These are phyloP conservation scores for Nakaseomyces delphensis DNA, from an alignment of 1,139 yeast genomes.

Conservation along the genomic window DNA sequence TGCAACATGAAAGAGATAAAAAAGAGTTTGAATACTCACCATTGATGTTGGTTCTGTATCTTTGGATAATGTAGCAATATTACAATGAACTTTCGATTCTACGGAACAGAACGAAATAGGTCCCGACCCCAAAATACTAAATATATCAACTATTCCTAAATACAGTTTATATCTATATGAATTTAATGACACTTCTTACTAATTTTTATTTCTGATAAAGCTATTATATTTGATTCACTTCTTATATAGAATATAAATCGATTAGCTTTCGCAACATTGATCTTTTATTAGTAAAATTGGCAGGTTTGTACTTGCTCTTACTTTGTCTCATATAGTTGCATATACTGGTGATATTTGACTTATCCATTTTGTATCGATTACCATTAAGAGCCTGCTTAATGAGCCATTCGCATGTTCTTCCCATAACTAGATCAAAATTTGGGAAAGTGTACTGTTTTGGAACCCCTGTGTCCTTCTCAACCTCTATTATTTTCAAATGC, in stretches of 20 bases:
- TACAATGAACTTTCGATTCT: background rate
- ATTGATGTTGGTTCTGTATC: background rate
- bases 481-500: conserved; percentile 51
- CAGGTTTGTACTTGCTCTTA: conserved; percentile 7
- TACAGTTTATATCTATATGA: background rate
- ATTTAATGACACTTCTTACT: background rate
- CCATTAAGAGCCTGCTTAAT: conserved; percentile 4
- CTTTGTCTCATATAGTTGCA: conserved; percentile 4
- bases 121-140: background rate
- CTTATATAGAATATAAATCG: background rate
- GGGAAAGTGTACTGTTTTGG: conserved; percentile 76
- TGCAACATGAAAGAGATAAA: too few relatives aligned
- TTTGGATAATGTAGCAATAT: background rate
- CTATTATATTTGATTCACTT: background rate
- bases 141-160: background rate
- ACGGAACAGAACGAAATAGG: background rate
- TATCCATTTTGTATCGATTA: background rate
- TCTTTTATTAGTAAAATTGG: conserved; percentile 2
- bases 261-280: conserved; percentile 1
- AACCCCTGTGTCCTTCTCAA: conserved; percentile 64
- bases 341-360: background rate
- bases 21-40: background rate
- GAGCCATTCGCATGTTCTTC: conserved; percentile 23
- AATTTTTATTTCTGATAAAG: background rate
- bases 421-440: conserved; percentile 54